These are phyloP conservation scores for Scytalidium lignicola DNA, from an alignment of 2,329 filamentous ascomycete genomes.

Conservation along the genomic window DNA sequence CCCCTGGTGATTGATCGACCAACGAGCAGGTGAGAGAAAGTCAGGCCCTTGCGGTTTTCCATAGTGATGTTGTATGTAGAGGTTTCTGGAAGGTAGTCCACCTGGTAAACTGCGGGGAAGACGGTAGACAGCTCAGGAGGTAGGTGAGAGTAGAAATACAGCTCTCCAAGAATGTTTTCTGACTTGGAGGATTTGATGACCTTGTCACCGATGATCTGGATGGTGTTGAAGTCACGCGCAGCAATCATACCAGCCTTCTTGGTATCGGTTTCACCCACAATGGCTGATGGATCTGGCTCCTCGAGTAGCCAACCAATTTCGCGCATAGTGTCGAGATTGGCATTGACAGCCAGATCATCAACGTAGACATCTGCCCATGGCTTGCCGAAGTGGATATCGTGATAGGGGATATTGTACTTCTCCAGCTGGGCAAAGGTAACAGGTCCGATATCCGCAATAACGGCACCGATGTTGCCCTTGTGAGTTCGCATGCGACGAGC, in stretches of 20 bases:
- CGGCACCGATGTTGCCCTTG: constrained; percentile 23
- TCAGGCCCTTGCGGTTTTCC: constrained; percentile 25
- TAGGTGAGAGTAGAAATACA: constrained; percentile 30
- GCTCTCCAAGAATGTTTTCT: constrained; percentile 27
- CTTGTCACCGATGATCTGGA: constrained; percentile 26
- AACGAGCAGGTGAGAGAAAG: constrained; percentile 26
- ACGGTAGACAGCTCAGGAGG: constrained; percentile 16
- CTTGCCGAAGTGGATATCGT: constrained; percentile 28
- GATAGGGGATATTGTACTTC: constrained; percentile 24
- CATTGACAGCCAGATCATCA: constrained; percentile 22
- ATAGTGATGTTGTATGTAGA: constrained; percentile 24
- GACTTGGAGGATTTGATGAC: constrained; percentile 28
- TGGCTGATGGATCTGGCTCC: constrained; percentile 13
- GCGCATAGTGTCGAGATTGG: constrained; percentile 24
- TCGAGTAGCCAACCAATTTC: constrained; percentile 28
- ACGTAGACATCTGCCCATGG: constrained; percentile 28
- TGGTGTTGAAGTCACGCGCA: constrained; percentile 27
- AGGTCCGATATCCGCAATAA: constrained; percentile 23
- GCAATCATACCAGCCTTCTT: constrained; percentile 25
- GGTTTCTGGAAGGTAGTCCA: constrained; percentile 23
- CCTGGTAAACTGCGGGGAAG: constrained; percentile 22
- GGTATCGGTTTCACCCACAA: constrained; percentile 13
- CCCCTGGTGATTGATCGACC: constrained; percentile 27
- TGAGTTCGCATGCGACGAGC: constrained; percentile 26
- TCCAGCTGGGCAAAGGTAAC: constrained; percentile 24